Base-by-base conservation (phyloP, 306 rosid genomes). In the Casuarina cunninghamiana region DNA sequence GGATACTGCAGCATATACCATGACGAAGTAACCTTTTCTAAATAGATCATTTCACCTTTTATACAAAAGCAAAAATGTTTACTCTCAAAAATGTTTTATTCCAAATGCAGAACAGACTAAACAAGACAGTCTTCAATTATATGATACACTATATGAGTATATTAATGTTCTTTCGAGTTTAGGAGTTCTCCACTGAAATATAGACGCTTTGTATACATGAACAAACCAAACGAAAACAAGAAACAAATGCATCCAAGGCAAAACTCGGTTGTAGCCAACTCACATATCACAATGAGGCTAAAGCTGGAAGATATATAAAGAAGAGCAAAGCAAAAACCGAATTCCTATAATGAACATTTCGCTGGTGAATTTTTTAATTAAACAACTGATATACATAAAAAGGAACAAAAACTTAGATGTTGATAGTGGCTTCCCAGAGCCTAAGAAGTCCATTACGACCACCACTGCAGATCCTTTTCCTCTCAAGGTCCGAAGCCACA, bases 341-440 rank as follows among this genome's bases (percentile, higher is more conserved):
- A 26, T 26, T 26, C 32, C 32, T 26, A 26, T 62, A 3, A 37
- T 9, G 38, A 42, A 46, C 50, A 42, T 66, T 66, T 41, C 50
- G 12, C 35, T 3, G 8, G 37, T 66, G 49, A 41, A 35, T 46
- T 66, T 66, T 41, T 7, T 6, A 41, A 41, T 19, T 50, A 54
- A 53, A 74, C 67, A 74, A 43, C 15, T 73, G 65, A 70, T 76
- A 75, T 63, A 37, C 61, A 21, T 53, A 75, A 75, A 50, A 46
- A 43, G 32, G 48, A 67, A 46, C 49, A 44, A 49, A 49, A 71
- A 72, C 72, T 90, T 77, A 91, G 82, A 95, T 95, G 84, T 95
- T 95, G 70, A 95, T 87, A 61, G 99, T 93, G 84, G 99, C 99
- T 87, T 95, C 99, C 99, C 99, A 95, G 55, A 93, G 93, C 82